phyloP scores from a whole-genome alignment of 768 basidiomycete species.

The Rhizopogon rudus region DNA sequence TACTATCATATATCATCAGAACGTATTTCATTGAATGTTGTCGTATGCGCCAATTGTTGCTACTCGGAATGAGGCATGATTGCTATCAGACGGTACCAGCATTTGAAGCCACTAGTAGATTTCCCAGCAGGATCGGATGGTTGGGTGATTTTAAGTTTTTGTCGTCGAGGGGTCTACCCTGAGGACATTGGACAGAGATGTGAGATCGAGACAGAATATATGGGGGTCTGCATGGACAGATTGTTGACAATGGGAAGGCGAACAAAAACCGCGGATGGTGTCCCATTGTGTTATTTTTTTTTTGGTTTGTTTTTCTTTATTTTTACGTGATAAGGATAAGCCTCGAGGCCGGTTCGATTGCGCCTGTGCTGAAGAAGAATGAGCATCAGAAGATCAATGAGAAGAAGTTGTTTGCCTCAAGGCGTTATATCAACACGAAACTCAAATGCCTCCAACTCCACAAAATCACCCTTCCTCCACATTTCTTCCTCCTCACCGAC shows the following conservation, averaged over 20 bases:
- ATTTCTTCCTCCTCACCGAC: not conserved
- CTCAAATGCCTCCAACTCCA: conserved; percentile 1
- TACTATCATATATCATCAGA: conserved; percentile 14
- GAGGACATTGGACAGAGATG: not conserved
- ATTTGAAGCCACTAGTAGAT: conserved; percentile 1
- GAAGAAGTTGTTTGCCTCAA: conserved; percentile 8
- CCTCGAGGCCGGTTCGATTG: conserved; percentile 21
- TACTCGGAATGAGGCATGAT: conserved; percentile 6
- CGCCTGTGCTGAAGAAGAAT: not conserved
- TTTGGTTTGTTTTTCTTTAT: conserved; percentile 6
- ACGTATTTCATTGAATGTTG: conserved; percentile 10
- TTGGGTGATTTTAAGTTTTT: conserved; percentile 8
- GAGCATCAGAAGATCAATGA: conserved; percentile 3
- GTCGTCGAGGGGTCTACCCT: conserved; percentile 1
- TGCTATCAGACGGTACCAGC: conserved; percentile 15
- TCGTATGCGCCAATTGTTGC: conserved; percentile 3
- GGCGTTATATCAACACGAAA: conserved; percentile 22
- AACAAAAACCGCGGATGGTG: not conserved
- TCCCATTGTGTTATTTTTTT: conserved; percentile 7
- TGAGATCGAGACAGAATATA: too few relatives aligned
- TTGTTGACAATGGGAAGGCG: not conserved
- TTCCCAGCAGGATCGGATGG: not conserved
- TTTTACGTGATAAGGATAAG: conserved; percentile 5
- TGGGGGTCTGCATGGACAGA: too few relatives aligned
- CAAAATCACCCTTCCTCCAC: conserved; percentile 1